Evolutionary conservation across 2,329 filamentous ascomycete species (phyloP).

Genomic region (Penicillium janthinellum): DNA sequence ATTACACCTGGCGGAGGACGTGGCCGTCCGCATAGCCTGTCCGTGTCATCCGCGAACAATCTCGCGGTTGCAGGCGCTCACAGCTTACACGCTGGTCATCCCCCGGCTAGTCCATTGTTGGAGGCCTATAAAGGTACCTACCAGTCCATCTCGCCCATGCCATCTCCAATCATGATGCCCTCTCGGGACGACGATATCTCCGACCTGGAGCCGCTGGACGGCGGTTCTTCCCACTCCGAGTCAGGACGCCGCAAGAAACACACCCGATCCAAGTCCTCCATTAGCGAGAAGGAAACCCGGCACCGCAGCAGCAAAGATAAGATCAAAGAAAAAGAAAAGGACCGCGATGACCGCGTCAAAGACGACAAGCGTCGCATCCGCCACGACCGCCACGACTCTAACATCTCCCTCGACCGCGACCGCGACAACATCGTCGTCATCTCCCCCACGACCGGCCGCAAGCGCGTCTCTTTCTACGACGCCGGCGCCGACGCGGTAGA

Average conservation of each 20-base stretch:
- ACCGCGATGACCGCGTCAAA: conserved; percentile 30
- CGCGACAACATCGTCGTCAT: conserved; percentile 35
- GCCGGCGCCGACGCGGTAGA: conserved; percentile 74
- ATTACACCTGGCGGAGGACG: conserved; percentile 36
- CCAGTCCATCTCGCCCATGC: conserved; percentile 93
- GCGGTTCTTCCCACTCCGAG: conserved; percentile 28
- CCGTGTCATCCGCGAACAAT: conserved; percentile 43
- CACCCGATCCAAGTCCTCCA: conserved; percentile 28
- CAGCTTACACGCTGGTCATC: conserved; percentile 39
- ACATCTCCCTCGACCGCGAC: conserved; percentile 29
- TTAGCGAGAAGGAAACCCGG: conserved; percentile 19
- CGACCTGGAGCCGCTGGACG: conserved; percentile 51
- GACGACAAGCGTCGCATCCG: conserved; percentile 29
- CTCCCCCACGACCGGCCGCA: conserved; percentile 53
- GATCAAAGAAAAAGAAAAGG: conserved; percentile 27
- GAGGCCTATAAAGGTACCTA: conserved; percentile 94
- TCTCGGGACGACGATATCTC: conserved; percentile 58
- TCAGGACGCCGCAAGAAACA: conserved; percentile 31
- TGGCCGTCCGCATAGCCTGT: conserved; percentile 37
- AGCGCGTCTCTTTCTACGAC: conserved; percentile 78
- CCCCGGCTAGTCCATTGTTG: conserved; percentile 80
- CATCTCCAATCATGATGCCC: conserved; percentile 69
- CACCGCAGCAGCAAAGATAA: conserved; percentile 26
- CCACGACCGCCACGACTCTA: conserved; percentile 32
- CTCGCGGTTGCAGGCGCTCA: conserved; percentile 38